Evolutionary conservation across 257 asterid genomes (phyloP).

Genomic region (Solanum bulbocastanum): DNA sequence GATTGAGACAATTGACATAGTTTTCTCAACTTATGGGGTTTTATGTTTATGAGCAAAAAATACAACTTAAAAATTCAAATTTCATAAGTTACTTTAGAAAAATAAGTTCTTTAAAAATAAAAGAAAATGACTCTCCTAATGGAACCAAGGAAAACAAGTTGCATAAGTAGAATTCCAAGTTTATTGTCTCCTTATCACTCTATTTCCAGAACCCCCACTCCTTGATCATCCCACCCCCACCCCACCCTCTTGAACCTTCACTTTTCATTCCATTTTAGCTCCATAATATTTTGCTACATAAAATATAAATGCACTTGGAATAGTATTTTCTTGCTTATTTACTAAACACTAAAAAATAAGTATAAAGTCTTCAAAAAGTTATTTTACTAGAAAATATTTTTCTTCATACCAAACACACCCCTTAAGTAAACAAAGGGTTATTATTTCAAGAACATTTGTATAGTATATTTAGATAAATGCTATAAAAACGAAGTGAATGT

Average conservation of each 20-base stretch:
- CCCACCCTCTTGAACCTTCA: too few species aligned
- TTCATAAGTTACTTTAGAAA: not conserved
- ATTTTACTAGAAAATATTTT: not conserved
- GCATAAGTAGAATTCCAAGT: too few species aligned
- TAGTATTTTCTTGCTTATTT: too few species aligned
- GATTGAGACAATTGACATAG: not conserved
- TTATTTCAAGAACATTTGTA: not conserved
- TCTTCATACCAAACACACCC: not conserved
- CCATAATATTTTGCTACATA: not conserved
- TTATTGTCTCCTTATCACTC: not conserved
- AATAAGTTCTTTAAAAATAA: too few species aligned
- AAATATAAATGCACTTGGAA: too few species aligned
- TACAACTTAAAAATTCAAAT: too few species aligned
- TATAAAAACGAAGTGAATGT: not conserved
- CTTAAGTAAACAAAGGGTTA: not conserved
- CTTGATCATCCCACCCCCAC: not conserved
- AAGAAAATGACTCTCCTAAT: not conserved
- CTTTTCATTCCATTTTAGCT: not conserved
- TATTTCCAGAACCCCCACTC: not conserved
- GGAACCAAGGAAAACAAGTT: not conserved
- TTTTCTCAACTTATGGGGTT: not conserved
- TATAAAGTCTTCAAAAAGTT: too few species aligned
- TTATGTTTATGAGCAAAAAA: not conserved
- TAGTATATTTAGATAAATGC: not conserved
- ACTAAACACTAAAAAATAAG: too few species aligned